Conservation (phyloP, 257 asterid species). For the Catharanthus roseus region DNA sequence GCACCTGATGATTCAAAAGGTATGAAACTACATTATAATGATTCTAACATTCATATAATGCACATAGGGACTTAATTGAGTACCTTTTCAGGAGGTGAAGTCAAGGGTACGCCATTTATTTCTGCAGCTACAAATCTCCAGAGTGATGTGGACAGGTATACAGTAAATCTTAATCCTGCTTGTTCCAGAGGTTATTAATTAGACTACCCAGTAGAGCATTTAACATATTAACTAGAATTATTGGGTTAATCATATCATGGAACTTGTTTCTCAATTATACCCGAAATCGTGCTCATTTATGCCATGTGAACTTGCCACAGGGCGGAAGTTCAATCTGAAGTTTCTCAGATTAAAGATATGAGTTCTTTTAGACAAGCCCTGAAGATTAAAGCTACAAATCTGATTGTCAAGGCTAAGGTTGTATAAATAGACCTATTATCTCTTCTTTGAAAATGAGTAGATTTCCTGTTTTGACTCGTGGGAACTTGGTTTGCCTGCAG, state of each 20-base stretch:
- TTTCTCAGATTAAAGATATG: conserved; percentile 59
- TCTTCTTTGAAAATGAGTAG: not conserved
- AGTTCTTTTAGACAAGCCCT: conserved; percentile 47
- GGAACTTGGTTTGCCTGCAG: conserved; percentile 36
- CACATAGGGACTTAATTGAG: conserved; percentile 5
- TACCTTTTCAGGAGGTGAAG: conserved; percentile 55
- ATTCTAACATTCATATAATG: not conserved
- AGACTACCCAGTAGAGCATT: not conserved
- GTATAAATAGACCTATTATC: not conserved
- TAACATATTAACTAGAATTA: not conserved
- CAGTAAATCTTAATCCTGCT: not conserved
- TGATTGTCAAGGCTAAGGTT: conserved; percentile 74
- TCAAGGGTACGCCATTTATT: conserved; percentile 52
- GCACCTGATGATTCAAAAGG: conserved; percentile 98
- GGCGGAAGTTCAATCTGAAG: conserved; percentile 44
- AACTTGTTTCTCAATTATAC: not conserved
- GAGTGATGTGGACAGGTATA: conserved; percentile 67
- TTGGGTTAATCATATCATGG: not conserved
- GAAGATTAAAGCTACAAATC: conserved; percentile 43
- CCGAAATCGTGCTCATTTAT: not conserved
- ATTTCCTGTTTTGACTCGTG: not conserved
- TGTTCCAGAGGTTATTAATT: not conserved
- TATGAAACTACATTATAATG: conserved; percentile 19
- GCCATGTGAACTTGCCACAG: conserved; percentile 28
- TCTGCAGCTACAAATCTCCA: conserved; percentile 45